Evolutionary conservation across 2,329 filamentous ascomycete genomes (phyloP), one percentile per base, ranked within the genome.

Genomic region (Arthroderma sp.): DNA sequence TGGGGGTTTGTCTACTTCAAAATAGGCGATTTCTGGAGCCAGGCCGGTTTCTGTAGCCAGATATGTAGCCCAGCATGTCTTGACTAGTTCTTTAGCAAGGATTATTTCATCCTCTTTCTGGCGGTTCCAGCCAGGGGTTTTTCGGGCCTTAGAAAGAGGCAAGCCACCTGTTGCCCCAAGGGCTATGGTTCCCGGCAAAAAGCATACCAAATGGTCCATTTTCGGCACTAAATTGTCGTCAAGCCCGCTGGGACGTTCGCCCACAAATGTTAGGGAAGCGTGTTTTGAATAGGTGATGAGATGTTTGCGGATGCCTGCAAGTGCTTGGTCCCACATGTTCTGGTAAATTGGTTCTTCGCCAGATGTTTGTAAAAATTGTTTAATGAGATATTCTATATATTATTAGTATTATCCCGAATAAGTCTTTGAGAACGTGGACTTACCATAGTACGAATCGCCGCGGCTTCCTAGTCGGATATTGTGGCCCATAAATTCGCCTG

Each of bases 1-100:
- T 2, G 88, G 85, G 1, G 86, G 85, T 33, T 82, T 75, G 64
- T 82, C 79, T 56, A 94, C 79, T 56, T 88, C 79, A 73, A 98
- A 98, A 73, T 95, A 88, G 0, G 89, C 87, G 66, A 98, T 98
- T 73, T 98, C 93, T 0, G 88, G 85, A 0, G 93, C 91, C n/a
- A 98, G 81, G 0, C 91, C 91, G 0, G 93, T 97, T 7, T 84
- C 81, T 67, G 91, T 96, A 65, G 79, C 85, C 68, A 89, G 87
- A 76, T 98, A 98, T 83, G 94, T 98, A 66, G 88, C 91, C 88
- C 91, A 96, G 78, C 93, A 98, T 1, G 93, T 97, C 60, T 95
- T 91, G 77, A 88, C 96, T 58, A 98, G 77, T 75, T 98, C 91
- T 62, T 83, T 83, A 1, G 93, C 90, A 28, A 98, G 82, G 60